phyloP scores from a whole-genome alignment of 345 rosid species.

The Nephelium lappaceum region DNA sequence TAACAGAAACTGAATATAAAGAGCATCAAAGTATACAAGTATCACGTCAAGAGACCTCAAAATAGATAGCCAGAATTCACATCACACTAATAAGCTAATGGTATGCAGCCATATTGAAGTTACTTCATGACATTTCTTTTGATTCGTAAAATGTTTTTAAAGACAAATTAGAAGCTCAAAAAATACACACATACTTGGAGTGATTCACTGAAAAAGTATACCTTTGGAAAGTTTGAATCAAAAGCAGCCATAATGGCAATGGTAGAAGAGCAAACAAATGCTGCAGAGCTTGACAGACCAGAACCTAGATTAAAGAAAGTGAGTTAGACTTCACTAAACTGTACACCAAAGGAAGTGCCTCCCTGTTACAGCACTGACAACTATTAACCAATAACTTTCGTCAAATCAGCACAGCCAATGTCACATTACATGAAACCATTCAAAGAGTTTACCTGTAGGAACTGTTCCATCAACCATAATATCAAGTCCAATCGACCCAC shows the following conservation, averaged over 20 bases:
- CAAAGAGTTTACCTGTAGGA: constrained; percentile 67
- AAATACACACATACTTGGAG: not conserved
- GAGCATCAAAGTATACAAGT: not conserved
- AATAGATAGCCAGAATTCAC: not conserved
- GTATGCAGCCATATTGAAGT: not conserved
- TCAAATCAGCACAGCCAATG: not conserved
- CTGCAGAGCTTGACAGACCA: constrained; percentile 94
- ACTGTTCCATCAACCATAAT: constrained; percentile 89
- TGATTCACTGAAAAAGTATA: constrained; percentile 24
- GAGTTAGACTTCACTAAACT: constrained; percentile 8
- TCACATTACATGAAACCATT: not conserved
- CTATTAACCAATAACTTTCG: not conserved
- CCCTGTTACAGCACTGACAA: not conserved
- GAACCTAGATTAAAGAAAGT: constrained; percentile 58
- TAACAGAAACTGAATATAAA: not conserved
- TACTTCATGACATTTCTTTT: not conserved
- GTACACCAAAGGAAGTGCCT: constrained; percentile 4
- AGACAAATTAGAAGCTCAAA: not conserved
- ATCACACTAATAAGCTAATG: not conserved
- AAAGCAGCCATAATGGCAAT: constrained; percentile 92
- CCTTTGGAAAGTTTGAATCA: constrained; percentile 74
- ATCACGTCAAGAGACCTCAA: not conserved
- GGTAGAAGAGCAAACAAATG: constrained; percentile 93
- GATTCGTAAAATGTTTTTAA: not conserved
- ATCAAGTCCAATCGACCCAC: constrained; percentile 82